These are phyloP conservation scores for Aspergillus caelatus DNA, from an alignment of 2,329 filamentous ascomycete species.

Conservation along the genomic window DNA sequence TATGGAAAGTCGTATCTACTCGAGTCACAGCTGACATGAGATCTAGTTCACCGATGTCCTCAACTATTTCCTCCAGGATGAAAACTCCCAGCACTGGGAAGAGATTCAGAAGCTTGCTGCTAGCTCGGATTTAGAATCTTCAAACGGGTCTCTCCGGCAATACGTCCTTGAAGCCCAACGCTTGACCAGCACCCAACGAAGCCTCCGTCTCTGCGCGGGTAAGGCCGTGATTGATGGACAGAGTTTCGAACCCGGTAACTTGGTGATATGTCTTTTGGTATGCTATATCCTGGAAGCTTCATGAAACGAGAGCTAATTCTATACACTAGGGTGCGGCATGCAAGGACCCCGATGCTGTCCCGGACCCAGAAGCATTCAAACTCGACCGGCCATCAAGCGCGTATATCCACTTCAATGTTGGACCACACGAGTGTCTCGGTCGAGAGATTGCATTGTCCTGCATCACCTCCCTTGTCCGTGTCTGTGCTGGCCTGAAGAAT, in stretches of 20 bases:
- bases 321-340: constrained; percentile 27
- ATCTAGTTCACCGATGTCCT: constrained; percentile 50
- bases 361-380: constrained; percentile 46
- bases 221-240: constrained; percentile 43
- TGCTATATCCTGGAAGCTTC: neutral
- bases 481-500: constrained; percentile 48
- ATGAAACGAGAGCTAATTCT: neutral
- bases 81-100: constrained; percentile 47
- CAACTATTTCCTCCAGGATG: constrained; percentile 45
- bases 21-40: neutral
- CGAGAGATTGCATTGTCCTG: constrained; percentile 47
- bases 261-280: constrained; percentile 37
- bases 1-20: neutral
- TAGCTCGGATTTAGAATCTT: constrained; percentile 37
- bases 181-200: constrained; percentile 37
- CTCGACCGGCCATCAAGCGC: constrained; percentile 44
- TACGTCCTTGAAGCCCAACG: constrained; percentile 31
- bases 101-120: constrained; percentile 45
- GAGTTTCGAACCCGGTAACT: constrained; percentile 44
- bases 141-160: constrained; percentile 24
- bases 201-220: constrained; percentile 39
- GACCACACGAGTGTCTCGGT: constrained; percentile 52
- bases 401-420: constrained; percentile 51
- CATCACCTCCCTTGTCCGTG: constrained; percentile 47
- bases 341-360: constrained; percentile 43